Conservation (phyloP, 2,329 filamentous ascomycete species). For the Ceratocystis papillata region DNA sequence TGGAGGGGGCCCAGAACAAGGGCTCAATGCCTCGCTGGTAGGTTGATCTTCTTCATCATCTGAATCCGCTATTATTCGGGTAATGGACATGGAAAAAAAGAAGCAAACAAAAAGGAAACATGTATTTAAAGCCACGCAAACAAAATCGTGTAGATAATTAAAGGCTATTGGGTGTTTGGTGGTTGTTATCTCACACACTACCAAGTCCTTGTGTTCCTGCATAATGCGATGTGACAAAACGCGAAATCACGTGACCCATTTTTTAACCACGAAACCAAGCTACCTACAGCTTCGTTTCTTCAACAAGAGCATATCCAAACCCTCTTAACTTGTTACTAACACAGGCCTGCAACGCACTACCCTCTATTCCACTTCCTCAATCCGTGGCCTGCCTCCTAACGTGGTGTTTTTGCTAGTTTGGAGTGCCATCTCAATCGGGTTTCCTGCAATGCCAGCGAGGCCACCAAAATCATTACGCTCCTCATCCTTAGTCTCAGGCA, state of each 20-base stretch:
- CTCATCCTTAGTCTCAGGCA: constrained; percentile 33
- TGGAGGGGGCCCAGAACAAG: not conserved
- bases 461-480: constrained; percentile 32
- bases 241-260: not conserved
- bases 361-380: constrained; percentile 51
- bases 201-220: not conserved
- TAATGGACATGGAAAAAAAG: constrained; percentile 15
- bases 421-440: constrained; percentile 27
- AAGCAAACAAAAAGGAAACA: not conserved
- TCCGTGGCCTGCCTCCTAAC: constrained; percentile 32
- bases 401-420: constrained; percentile 6
- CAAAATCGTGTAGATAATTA: not conserved
- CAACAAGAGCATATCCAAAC: not conserved
- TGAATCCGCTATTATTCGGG: constrained; percentile 33
- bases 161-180: not conserved
- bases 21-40: constrained; percentile 25
- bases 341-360: constrained; percentile 23
- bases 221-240: not conserved
- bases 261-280: not conserved
- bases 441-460: constrained; percentile 27
- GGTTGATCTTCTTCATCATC: constrained; percentile 32
- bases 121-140: not conserved
- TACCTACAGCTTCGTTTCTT: not conserved
- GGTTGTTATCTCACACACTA: not conserved
- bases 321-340: not conserved